A percentile compares a stretch with the other conserved stretches of the same genome.
These are phyloP conservation scores for Cornus controversa DNA, from an alignment of 148 eudicot species.

Conservation along the genomic window DNA sequence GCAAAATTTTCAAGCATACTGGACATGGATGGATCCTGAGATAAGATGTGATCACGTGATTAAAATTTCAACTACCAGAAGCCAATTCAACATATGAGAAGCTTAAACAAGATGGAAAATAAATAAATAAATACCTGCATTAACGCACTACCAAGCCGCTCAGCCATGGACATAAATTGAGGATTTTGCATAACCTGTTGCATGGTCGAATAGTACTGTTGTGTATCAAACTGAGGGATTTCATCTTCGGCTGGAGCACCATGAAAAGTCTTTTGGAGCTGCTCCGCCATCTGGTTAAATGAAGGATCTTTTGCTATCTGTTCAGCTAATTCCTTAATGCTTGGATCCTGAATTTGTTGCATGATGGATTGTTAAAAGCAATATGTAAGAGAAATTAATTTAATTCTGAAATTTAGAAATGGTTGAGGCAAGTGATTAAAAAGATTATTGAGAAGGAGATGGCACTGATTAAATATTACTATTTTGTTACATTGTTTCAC, in stretches of 20 bases:
- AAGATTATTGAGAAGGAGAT: background rate
- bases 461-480: background rate
- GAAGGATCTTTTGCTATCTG: conserved; percentile 91
- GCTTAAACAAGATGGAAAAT: background rate
- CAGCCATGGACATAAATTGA: conserved; percentile 96
- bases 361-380: conserved; percentile 4
- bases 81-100: background rate
- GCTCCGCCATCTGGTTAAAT: conserved; percentile 95
- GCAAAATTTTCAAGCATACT: conserved; percentile 81
- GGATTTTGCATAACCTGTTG: conserved; percentile 99
- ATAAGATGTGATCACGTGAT: background rate
- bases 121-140: conserved; percentile 61
- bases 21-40: conserved; percentile 96
- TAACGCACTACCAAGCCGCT: conserved; percentile 85
- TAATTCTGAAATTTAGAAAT: background rate
- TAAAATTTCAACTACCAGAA: background rate
- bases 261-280: conserved; percentile 73
- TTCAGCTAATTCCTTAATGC: conserved; percentile 94
- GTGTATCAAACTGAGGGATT: conserved; percentile 73
- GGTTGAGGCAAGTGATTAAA: background rate
- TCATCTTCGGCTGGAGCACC: conserved; percentile 61
- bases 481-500: background rate
- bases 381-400: background rate
- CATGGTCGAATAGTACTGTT: conserved; percentile 83
- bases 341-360: conserved; percentile 67